Percentiles rank a stretch among this genome's conserved stretches.
phyloP scores from a whole-genome alignment of 2,329 filamentous ascomycete species.

The Cladophialophora chaetospira region DNA sequence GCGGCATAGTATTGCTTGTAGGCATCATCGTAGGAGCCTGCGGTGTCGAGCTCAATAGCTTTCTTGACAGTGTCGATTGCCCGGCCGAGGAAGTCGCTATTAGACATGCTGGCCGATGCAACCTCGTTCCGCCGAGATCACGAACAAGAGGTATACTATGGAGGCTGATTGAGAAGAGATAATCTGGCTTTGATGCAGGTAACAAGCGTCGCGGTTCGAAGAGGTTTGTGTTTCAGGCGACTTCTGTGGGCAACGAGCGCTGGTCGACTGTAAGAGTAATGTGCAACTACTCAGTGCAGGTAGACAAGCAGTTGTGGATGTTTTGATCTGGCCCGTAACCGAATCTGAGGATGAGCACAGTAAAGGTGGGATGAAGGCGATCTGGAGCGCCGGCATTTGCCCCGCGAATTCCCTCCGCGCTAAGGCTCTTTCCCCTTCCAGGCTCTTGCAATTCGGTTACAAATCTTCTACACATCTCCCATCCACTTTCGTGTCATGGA shows the following conservation, averaged over 20 bases:
- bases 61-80: slow-evolving; percentile 97
- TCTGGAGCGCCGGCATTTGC: slow-evolving; percentile 26
- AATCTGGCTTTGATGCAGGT: not conserved
- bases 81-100: slow-evolving; percentile 93
- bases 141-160: too few relatives aligned
- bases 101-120: slow-evolving; percentile 68
- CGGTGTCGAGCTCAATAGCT: slow-evolving; percentile 94
- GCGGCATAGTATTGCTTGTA: slow-evolving; percentile 95
- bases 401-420: slow-evolving; percentile 21
- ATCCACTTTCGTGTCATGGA: slow-evolving; percentile 17
- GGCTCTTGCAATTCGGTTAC: slow-evolving; percentile 14
- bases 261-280: too few relatives aligned
- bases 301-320: too few relatives aligned
- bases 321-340: too few relatives aligned
- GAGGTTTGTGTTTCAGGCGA: too few relatives aligned
- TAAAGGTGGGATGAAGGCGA: slow-evolving; percentile 13
- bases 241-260: too few relatives aligned
- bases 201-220: slow-evolving; percentile 14
- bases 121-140: too few relatives aligned
- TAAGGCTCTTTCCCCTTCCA: slow-evolving; percentile 13
- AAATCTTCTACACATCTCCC: slow-evolving; percentile 15
- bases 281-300: too few relatives aligned
- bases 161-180: too few relatives aligned
- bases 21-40: slow-evolving; percentile 94
- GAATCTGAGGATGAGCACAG: too few relatives aligned